A percentile compares a stretch with the other conserved stretches of the same genome.
Conservation (phyloP, 345 rosid genomes). For the Gossypium rotundifolium region DNA sequence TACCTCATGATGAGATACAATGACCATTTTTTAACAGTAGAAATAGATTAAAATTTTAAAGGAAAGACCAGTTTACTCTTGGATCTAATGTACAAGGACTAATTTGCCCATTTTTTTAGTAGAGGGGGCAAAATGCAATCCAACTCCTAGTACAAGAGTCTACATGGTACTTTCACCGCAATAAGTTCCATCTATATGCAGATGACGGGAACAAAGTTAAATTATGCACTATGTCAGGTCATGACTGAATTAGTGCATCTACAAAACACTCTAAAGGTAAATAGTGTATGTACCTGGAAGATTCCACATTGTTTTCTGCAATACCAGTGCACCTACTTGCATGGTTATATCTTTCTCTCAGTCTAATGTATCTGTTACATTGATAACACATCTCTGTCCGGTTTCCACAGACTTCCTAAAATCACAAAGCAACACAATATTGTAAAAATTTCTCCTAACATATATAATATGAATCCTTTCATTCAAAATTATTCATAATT, state of each 20-base stretch:
- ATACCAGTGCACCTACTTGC: conserved; percentile 63
- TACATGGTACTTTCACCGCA: too few species aligned
- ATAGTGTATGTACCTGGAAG: conserved; percentile 63
- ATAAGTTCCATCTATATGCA: not conserved
- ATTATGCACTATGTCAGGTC: not conserved
- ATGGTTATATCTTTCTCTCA: conserved; percentile 75
- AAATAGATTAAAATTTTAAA: too few species aligned
- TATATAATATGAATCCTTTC: not conserved
- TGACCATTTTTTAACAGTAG: too few species aligned
- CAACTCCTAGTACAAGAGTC: too few species aligned
- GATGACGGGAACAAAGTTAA: not conserved
- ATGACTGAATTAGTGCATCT: too few species aligned
- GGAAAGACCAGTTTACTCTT: too few species aligned
- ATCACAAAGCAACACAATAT: conserved; percentile 13
- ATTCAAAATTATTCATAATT: not conserved
- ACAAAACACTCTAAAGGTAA: too few species aligned
- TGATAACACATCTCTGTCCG: conserved; percentile 83
- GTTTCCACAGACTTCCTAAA: conserved; percentile 94
- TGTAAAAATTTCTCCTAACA: not conserved
- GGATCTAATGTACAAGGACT: too few species aligned
- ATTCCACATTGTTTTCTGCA: conserved; percentile 44
- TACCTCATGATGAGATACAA: too few species aligned
- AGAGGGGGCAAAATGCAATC: too few species aligned
- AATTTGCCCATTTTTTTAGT: too few species aligned
- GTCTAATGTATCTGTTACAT: conserved; percentile 77